Base-by-base conservation (phyloP, 306 rosid genomes). In the Pyrus betulifolia region DNA sequence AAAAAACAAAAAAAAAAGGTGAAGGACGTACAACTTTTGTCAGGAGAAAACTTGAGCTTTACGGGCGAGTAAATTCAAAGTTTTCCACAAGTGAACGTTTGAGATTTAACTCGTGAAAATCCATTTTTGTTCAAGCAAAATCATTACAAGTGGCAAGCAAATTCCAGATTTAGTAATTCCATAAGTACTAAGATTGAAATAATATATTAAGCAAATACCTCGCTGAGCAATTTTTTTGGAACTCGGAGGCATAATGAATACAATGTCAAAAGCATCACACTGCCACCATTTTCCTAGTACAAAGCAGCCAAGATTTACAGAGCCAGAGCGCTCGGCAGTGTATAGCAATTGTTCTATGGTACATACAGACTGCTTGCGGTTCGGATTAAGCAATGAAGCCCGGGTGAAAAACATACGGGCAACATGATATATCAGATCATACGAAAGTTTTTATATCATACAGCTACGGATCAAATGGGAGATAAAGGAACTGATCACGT, bases 171-270 rank as follows among this genome's bases (percentile, higher is more conserved):
- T 27, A 28, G 11, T 6, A 14, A 30, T 62, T 62, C 30, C 30
- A 28, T 28, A 45, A 74, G 61, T 70, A 45, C n/a, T 17, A 40
- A 2, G 69, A 61, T 61, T 59, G 75, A 80, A 87, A 82, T 59
- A 82, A 78, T 70, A 84, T 9, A 21, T 81, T 70, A 70, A 78
- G 86, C 77, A 63, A 76, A 81, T 83, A 85, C 90, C 87, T 78
- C 95, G 70, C 93, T 79, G 89, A 85, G 91, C 87, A 76, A 42
- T 51, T 51, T 49, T 51, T 18, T 51, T 76, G 77, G 49, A 67
- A 82, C 89, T 81, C 88, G 84, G 91, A 84, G 90, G 89, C 83
- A 79, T 73, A 87, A 87, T 79, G 91, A 87, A 86, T 82, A 87
- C 90, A 90, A 84, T 74, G 45, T 81, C 70, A 79, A 74, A 55